phyloP scores from a whole-genome alignment of 768 basidiomycete species.

The Russula abietina region DNA sequence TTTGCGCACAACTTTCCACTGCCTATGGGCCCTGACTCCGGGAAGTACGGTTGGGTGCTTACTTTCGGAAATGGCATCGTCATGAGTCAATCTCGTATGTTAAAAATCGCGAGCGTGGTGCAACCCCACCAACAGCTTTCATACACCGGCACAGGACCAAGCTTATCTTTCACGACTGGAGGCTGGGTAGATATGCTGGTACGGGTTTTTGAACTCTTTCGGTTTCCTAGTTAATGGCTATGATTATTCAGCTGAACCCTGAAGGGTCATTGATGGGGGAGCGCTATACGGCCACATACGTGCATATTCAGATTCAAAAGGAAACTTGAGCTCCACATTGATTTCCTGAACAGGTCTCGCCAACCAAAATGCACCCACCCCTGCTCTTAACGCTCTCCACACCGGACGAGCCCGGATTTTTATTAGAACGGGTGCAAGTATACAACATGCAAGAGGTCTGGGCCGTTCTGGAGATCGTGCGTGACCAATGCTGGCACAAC shows the following conservation, averaged over 20 bases:
- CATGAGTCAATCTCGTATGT: conserved; percentile 67
- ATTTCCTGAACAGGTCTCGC: conserved; percentile 46
- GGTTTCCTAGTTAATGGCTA: not conserved
- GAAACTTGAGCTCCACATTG: conserved; percentile 2
- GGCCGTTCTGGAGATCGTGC: conserved; percentile 73
- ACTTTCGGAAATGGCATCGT: conserved; percentile 73
- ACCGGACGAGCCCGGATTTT: conserved; percentile 72
- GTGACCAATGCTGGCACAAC: conserved; percentile 82
- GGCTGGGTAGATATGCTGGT: conserved; percentile 68
- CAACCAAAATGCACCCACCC: conserved; percentile 61
- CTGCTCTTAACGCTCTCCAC: conserved; percentile 58
- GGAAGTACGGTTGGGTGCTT: conserved; percentile 51
- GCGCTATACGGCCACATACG: conserved; percentile 63
- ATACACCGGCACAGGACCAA: conserved; percentile 36
- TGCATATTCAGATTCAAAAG: conserved; percentile 33
- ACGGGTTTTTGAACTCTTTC: not conserved
- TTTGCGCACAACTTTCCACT: conserved; percentile 52
- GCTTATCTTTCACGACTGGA: conserved; percentile 43
- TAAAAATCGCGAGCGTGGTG: conserved; percentile 61
- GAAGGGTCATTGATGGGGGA: conserved; percentile 44
- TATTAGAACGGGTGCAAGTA: conserved; percentile 65
- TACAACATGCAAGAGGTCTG: conserved; percentile 67
- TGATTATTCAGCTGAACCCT: conserved; percentile 46
- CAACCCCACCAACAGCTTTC: conserved; percentile 49
- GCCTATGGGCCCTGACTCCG: conserved; percentile 29